These are phyloP conservation scores for Rhododendron ferrugineum DNA, from an alignment of 148 eudicot species.

Conservation along the genomic window DNA sequence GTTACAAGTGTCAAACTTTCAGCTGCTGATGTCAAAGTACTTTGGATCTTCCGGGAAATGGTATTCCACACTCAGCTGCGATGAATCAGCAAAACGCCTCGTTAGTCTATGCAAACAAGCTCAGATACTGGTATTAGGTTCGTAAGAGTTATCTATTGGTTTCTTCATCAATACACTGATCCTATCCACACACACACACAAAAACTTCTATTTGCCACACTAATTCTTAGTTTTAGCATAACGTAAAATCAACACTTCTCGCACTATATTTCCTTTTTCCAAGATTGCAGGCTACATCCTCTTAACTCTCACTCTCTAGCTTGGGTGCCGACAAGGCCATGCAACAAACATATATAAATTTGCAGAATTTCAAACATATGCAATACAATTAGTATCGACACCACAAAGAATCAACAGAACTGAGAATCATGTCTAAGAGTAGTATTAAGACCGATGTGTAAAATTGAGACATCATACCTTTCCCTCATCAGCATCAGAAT, in stretches of 20 bases:
- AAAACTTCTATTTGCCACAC: neutral
- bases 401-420: neutral
- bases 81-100: neutral
- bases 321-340: neutral
- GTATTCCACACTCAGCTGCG: conserved; percentile 70
- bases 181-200: neutral
- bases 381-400: neutral
- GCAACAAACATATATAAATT: neutral
- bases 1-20: conserved; percentile 8
- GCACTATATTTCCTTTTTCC: neutral
- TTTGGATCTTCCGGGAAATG: conserved; percentile 80
- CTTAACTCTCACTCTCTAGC: neutral
- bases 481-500: conserved; percentile 81
- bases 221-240: neutral
- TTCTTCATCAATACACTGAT: neutral
- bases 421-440: neutral
- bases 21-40: conserved; percentile 59
- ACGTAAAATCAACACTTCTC: neutral
- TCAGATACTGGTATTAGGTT: neutral
- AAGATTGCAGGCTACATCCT: neutral
- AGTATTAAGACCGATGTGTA: neutral
- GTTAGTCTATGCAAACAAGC: neutral
- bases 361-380: neutral
- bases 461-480: conserved; percentile 39
- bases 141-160: neutral